phyloP scores from a whole-genome alignment of 805 yeast species.

The Groenewaldozyma salmanticensis region DNA sequence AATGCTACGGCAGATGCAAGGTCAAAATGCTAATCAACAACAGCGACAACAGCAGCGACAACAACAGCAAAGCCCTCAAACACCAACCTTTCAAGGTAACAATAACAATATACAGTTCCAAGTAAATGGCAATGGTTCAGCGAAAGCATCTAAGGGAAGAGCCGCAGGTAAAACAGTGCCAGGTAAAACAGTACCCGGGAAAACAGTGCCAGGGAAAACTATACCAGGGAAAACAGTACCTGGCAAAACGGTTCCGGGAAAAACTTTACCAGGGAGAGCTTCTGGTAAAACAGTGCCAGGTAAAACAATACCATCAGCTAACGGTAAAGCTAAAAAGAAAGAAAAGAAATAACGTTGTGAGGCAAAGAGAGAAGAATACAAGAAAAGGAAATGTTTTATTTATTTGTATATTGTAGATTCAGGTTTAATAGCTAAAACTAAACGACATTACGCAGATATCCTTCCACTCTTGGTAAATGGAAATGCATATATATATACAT shows the following conservation, averaged over 20 bases:
- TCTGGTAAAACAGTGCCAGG: too few relatives aligned
- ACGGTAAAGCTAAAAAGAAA: constrained; percentile 8
- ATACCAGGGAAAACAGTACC: constrained; percentile 4
- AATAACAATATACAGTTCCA: background rate
- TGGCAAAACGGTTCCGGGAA: constrained; percentile 2
- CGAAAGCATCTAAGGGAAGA: background rate
- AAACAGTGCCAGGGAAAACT: background rate
- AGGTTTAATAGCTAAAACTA: too few relatives aligned
- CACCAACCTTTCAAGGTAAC: constrained; percentile 3
- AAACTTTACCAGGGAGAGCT: too few relatives aligned
- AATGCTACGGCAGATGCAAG: background rate
- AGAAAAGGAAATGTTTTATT: too few relatives aligned
- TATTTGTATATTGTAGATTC: too few relatives aligned
- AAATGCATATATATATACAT: too few relatives aligned
- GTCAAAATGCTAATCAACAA: constrained; percentile 10
- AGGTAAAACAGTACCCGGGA: background rate
- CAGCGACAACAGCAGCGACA: constrained; percentile 9
- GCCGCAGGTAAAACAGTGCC: constrained; percentile 4
- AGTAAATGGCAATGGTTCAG: constrained; percentile 3
- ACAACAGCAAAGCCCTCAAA: constrained; percentile 19
- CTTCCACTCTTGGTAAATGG: too few relatives aligned
- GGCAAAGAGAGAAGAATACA: too few relatives aligned
- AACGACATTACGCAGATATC: too few relatives aligned
- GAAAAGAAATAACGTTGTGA: constrained; percentile 4
- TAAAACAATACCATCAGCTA: constrained; percentile 2